phyloP scores from a whole-genome alignment of 1,139 yeast genomes.

The Zygosaccharomyces sapae region DNA sequence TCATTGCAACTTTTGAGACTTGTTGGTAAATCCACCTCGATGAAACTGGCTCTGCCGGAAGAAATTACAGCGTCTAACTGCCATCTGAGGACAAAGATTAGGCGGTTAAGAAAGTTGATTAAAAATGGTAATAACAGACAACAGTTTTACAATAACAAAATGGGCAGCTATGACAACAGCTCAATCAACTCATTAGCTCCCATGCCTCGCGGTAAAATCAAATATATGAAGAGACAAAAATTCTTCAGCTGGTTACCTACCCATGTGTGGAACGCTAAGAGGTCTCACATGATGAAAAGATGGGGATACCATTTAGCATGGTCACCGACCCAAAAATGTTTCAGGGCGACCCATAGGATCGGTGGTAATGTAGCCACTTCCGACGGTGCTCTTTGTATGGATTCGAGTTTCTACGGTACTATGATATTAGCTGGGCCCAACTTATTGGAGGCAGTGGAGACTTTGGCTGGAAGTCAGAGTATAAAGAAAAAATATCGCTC shows the following conservation, averaged over 20 bases:
- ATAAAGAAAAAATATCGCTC: constrained; percentile 31
- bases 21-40: constrained; percentile 49
- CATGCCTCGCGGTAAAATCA: constrained; percentile 49
- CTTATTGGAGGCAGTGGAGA: constrained; percentile 25
- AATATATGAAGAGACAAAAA: constrained; percentile 67
- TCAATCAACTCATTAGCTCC: constrained; percentile 48
- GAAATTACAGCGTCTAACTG: constrained; percentile 29
- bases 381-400: constrained; percentile 68
- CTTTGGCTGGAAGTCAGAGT: constrained; percentile 35
- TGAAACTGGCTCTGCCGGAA: constrained; percentile 42
- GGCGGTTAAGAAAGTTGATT: constrained; percentile 34
- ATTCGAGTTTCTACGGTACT: constrained; percentile 63
- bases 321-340: constrained; percentile 85
- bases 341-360: constrained; percentile 67
- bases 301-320: constrained; percentile 81
- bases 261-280: constrained; percentile 93
- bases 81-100: constrained; percentile 40
- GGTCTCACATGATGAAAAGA: constrained; percentile 77
- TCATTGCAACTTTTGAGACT: constrained; percentile 50
- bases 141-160: constrained; percentile 42
- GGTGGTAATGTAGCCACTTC: constrained; percentile 55
- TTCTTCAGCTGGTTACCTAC: constrained; percentile 78
- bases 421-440: constrained; percentile 41
- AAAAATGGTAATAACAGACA: constrained; percentile 25
- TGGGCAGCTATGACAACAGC: constrained; percentile 63